Conservation (phyloP, 495 filamentous ascomycete genomes). For the Cercophora samala region DNA sequence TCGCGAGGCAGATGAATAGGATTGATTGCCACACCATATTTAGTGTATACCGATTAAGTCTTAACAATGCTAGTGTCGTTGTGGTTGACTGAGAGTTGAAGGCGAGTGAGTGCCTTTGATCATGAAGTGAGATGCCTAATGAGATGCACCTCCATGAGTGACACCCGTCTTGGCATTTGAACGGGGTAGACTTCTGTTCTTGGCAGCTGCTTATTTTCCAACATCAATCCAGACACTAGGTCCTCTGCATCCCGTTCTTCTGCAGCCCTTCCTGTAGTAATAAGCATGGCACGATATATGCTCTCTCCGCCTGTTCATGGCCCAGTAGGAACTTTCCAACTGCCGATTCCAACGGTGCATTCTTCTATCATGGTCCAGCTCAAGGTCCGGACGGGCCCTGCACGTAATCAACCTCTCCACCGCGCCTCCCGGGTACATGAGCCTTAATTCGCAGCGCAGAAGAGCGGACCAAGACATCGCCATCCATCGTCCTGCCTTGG, state of each 20-base stretch:
- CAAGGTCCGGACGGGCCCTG: not conserved
- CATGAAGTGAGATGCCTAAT: not conserved
- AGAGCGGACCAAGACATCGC: not conserved
- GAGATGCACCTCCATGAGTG: not conserved
- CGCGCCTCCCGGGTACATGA: slow-evolving; percentile 3
- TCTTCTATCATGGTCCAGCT: not conserved
- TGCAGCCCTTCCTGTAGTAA: not conserved
- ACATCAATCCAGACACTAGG: too few species aligned
- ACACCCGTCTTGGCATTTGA: not conserved
- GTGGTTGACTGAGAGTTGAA: too few species aligned
- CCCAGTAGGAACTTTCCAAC: not conserved
- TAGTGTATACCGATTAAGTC: not conserved
- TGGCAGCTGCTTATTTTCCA: not conserved
- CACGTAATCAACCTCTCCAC: slow-evolving; percentile 4
- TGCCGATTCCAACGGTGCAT: not conserved
- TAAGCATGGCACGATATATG: not conserved
- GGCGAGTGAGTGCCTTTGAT: not conserved
- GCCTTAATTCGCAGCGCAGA: slow-evolving; percentile 4
- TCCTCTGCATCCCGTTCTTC: not conserved
- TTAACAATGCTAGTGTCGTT: not conserved
- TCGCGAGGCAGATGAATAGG: not conserved
- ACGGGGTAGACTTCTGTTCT: not conserved
- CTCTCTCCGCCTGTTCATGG: not conserved
- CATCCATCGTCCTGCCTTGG: not conserved
- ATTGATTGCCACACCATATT: not conserved